Conservation (phyloP, 352 stramenopile species). For the Elongisporangium senticosum region DNA sequence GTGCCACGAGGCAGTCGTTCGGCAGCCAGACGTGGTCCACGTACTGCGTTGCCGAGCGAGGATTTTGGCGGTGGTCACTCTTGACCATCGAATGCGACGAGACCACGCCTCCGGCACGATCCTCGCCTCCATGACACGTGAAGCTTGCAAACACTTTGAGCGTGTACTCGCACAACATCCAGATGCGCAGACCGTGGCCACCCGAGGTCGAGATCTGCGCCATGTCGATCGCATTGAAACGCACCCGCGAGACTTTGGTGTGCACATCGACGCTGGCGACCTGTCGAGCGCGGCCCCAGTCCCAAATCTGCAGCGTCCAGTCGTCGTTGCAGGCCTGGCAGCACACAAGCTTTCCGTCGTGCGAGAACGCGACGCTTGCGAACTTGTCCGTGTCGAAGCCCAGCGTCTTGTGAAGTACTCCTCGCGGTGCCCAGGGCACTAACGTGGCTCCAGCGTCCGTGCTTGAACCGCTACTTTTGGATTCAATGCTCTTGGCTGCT, state of each 20-base stretch:
- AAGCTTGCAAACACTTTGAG: slow-evolving; percentile 69
- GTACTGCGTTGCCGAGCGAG: slow-evolving; percentile 16
- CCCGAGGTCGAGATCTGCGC: slow-evolving; percentile 71
- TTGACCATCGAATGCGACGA: slow-evolving; percentile 3
- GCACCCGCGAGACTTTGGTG: slow-evolving; percentile 59
- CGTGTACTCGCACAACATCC: slow-evolving; percentile 68
- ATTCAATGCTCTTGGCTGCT: slow-evolving; percentile 3
- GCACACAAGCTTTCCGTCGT: slow-evolving; percentile 64
- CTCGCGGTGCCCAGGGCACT: background rate
- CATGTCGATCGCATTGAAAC: slow-evolving; percentile 77
- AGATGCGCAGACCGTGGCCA: slow-evolving; percentile 62
- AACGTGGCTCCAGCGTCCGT: background rate
- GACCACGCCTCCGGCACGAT: slow-evolving; percentile 31
- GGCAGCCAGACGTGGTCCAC: slow-evolving; percentile 69
- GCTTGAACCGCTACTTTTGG: background rate
- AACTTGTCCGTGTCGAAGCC: slow-evolving; percentile 50
- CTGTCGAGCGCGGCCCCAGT: slow-evolving; percentile 66
- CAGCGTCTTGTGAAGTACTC: slow-evolving; percentile 37
- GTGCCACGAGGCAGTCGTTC: slow-evolving; percentile 52
- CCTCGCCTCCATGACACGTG: slow-evolving; percentile 61
- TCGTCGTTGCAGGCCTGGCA: slow-evolving; percentile 42
- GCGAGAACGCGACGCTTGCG: slow-evolving; percentile 44
- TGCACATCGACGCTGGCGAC: slow-evolving; percentile 61
- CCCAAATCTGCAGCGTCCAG: slow-evolving; percentile 69
- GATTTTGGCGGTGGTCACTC: too few relatives aligned